Percentiles rank a stretch among this genome's conserved stretches.
Conservation (phyloP, 2,329 filamentous ascomycete species). For the Esteya vermicola region DNA sequence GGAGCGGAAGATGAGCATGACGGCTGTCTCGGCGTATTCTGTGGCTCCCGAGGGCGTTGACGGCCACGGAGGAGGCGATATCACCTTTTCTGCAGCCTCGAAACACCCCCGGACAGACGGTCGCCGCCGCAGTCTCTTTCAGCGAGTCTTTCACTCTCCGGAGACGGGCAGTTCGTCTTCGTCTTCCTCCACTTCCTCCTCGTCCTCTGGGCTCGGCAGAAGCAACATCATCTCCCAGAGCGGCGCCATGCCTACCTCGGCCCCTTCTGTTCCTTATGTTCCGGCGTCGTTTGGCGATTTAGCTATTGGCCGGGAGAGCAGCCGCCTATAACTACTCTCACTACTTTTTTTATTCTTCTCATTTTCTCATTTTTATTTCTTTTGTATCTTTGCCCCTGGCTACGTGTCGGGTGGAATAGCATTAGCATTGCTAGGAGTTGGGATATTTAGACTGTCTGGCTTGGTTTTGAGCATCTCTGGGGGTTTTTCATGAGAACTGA, state of each 20-base stretch:
- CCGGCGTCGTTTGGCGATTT: slow-evolving; percentile 2
- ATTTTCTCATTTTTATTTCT: neutral
- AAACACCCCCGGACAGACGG: slow-evolving; percentile 7
- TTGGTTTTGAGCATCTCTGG: neutral
- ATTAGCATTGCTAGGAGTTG: neutral
- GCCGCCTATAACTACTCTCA: neutral
- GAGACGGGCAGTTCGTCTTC: too few relatives aligned
- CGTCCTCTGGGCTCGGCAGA: neutral
- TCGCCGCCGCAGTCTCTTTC: slow-evolving; percentile 21
- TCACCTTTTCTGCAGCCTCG: too few relatives aligned
- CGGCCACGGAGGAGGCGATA: neutral
- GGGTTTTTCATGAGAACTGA: too few relatives aligned
- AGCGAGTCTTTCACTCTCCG: slow-evolving; percentile 22
- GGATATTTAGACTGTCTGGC: neutral
- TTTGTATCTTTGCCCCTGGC: neutral
- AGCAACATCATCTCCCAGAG: neutral
- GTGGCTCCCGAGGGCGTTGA: neutral
- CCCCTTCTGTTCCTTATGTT: slow-evolving; percentile 1
- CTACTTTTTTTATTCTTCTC: neutral
- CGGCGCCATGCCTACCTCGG: neutral
- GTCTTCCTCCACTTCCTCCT: too few relatives aligned
- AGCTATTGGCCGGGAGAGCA: neutral
- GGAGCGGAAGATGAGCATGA: slow-evolving; percentile 14
- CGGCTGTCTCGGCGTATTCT: neutral
- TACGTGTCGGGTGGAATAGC: neutral